phyloP scores from a whole-genome alignment of 768 basidiomycete genomes.

The Podaxis rugospora region DNA sequence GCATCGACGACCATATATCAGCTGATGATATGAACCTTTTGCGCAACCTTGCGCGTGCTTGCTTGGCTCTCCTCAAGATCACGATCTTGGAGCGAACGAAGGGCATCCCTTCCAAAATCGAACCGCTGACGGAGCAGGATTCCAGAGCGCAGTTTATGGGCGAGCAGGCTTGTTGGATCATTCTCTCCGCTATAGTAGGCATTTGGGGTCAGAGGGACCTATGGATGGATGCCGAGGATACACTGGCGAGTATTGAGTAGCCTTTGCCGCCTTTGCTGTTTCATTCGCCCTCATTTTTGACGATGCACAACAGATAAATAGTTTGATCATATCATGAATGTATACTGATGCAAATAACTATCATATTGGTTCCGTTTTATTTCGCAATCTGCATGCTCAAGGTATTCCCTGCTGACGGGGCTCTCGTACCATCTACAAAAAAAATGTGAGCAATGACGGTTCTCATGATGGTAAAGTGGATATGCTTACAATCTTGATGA shows the following conservation, averaged over 20 bases:
- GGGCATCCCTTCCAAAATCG: slow-evolving; percentile 15
- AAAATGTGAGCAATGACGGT: neutral
- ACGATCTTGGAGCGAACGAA: slow-evolving; percentile 24
- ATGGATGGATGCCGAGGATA: slow-evolving; percentile 71
- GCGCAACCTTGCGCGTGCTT: slow-evolving; percentile 72
- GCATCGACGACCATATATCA: slow-evolving; percentile 63
- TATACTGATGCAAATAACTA: neutral
- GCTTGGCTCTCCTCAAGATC: slow-evolving; percentile 42
- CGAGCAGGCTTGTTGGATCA: slow-evolving; percentile 67
- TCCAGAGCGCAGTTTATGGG: slow-evolving; percentile 20
- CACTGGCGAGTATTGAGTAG: slow-evolving; percentile 23
- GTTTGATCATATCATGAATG: neutral
- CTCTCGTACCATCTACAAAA: slow-evolving; percentile 21
- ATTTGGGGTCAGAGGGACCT: slow-evolving; percentile 80
- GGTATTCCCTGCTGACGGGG: neutral
- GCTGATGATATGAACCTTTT: slow-evolving; percentile 77
- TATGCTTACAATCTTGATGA: slow-evolving; percentile 19
- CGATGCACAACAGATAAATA: neutral
- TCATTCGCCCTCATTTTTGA: neutral
- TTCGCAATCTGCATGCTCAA: neutral
- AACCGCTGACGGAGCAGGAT: slow-evolving; percentile 1
- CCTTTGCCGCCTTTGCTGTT: neutral
- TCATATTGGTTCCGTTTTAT: neutral
- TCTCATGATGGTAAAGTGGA: neutral
- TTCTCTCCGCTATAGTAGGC: slow-evolving; percentile 57